phyloP scores from a whole-genome alignment of 768 basidiomycete species.

The Trametes cinnabarina region DNA sequence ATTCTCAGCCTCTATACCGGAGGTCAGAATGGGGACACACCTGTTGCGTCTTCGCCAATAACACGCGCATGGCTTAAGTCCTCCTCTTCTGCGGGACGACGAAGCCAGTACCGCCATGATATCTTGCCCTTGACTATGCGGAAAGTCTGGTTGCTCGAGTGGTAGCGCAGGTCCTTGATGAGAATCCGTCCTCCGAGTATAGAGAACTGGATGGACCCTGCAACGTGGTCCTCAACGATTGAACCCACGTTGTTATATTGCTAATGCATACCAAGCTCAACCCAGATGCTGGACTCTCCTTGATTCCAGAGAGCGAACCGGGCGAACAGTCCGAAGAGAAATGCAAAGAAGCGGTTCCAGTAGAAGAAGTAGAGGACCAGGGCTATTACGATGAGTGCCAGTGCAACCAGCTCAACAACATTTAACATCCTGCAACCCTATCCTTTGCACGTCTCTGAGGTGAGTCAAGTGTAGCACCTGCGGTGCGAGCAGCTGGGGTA shows the following conservation, averaged over 20 bases:
- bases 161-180: conserved; percentile 83
- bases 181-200: conserved; percentile 83
- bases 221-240: background rate
- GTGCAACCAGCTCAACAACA: conserved; percentile 59
- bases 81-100: conserved; percentile 72
- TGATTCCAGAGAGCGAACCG: conserved; percentile 79
- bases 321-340: conserved; percentile 59
- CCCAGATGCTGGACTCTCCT: conserved; percentile 73
- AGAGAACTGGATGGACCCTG: conserved; percentile 92
- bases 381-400: conserved; percentile 52
- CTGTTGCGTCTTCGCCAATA: conserved; percentile 44
- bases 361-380: conserved; percentile 83
- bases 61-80: conserved; percentile 51
- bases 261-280: conserved; percentile 65
- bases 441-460: background rate
- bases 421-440: conserved; percentile 45
- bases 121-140: conserved; percentile 81
- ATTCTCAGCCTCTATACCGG: background rate
- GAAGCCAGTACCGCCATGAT: conserved; percentile 94
- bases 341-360: conserved; percentile 83
- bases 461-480: background rate
- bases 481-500: background rate
- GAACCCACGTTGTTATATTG: no score
- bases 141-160: conserved; percentile 90
- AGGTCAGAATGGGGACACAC: conserved; percentile 37